Evolutionary conservation across 2,329 filamentous ascomycete genomes (phyloP).

Genomic region (Ceratocystis alfenasii): DNA sequence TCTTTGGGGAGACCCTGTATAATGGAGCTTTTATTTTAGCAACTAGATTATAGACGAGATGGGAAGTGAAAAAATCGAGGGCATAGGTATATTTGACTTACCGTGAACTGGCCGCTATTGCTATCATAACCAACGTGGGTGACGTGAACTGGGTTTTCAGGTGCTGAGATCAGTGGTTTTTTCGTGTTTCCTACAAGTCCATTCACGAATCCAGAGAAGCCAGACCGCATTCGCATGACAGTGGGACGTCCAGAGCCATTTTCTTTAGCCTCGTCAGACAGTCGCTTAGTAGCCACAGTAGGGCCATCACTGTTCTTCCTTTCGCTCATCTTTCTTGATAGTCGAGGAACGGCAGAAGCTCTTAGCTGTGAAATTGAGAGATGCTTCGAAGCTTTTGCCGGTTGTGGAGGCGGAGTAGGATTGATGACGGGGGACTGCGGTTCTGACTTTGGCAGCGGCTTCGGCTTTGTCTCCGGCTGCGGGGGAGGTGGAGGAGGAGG

Average conservation of each 20-base stretch:
- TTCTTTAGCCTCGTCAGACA: conserved; percentile 55
- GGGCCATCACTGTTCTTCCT: conserved; percentile 36
- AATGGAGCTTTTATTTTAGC: not conserved
- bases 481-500: not conserved
- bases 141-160: conserved; percentile 93
- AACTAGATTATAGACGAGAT: not conserved
- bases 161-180: conserved; percentile 89
- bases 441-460: not conserved
- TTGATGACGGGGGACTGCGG: not conserved
- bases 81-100: conserved; percentile 35
- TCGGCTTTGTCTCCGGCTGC: not conserved
- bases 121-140: conserved; percentile 98
- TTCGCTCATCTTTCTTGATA: conserved; percentile 42
- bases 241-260: conserved; percentile 31
- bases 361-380: conserved; percentile 26
- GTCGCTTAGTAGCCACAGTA: conserved; percentile 52
- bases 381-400: conserved; percentile 9
- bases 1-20: conserved; percentile 84
- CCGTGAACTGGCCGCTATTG: conserved; percentile 89
- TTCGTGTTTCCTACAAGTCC: conserved; percentile 73
- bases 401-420: not conserved
- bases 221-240: conserved; percentile 68
- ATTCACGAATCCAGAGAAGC: conserved; percentile 78
- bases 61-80: conserved; percentile 6
- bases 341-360: conserved; percentile 30